Percentiles rank a stretch among this genome's conserved stretches.
These are phyloP conservation scores for Acrocalymma vagum DNA, from an alignment of 2,329 filamentous ascomycete genomes.

Conservation along the genomic window DNA sequence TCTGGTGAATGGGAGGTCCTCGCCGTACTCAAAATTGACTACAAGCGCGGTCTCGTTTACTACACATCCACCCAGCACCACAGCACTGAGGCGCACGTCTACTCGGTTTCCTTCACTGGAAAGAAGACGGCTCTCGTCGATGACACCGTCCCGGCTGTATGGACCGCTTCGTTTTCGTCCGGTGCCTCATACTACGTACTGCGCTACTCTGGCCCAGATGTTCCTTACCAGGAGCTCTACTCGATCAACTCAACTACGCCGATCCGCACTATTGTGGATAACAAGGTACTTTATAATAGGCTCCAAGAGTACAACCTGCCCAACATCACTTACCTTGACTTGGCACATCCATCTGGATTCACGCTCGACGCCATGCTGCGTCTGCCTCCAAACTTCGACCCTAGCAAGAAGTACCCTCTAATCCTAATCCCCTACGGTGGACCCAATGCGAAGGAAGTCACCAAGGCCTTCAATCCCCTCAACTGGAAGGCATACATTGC, in stretches of 20 bases:
- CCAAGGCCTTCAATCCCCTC: slow-evolving; percentile 63
- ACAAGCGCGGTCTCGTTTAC: slow-evolving; percentile 65
- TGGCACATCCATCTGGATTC: slow-evolving; percentile 68
- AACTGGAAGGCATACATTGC: slow-evolving; percentile 71
- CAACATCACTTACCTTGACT: slow-evolving; percentile 70
- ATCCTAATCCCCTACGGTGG: slow-evolving; percentile 75
- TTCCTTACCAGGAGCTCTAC: slow-evolving; percentile 75
- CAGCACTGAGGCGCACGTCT: slow-evolving; percentile 73
- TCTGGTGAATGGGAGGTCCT: slow-evolving; percentile 72
- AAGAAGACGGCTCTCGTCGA: slow-evolving; percentile 69
- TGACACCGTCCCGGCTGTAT: slow-evolving; percentile 65
- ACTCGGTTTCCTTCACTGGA: slow-evolving; percentile 69
- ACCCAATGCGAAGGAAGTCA: slow-evolving; percentile 69
- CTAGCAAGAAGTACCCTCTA: slow-evolving; percentile 70
- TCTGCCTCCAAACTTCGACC: slow-evolving; percentile 71
- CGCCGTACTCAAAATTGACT: slow-evolving; percentile 67
- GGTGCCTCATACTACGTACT: slow-evolving; percentile 71
- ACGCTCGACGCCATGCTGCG: slow-evolving; percentile 71
- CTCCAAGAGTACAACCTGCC: slow-evolving; percentile 69
- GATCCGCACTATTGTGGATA: slow-evolving; percentile 67
- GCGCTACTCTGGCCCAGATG: slow-evolving; percentile 70
- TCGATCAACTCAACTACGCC: slow-evolving; percentile 63
- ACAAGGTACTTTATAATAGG: slow-evolving; percentile 63
- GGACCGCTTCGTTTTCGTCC: slow-evolving; percentile 71
- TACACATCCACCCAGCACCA: slow-evolving; percentile 72